Conservation (phyloP, 257 asterid genomes). For the Henckelia pumila region DNA sequence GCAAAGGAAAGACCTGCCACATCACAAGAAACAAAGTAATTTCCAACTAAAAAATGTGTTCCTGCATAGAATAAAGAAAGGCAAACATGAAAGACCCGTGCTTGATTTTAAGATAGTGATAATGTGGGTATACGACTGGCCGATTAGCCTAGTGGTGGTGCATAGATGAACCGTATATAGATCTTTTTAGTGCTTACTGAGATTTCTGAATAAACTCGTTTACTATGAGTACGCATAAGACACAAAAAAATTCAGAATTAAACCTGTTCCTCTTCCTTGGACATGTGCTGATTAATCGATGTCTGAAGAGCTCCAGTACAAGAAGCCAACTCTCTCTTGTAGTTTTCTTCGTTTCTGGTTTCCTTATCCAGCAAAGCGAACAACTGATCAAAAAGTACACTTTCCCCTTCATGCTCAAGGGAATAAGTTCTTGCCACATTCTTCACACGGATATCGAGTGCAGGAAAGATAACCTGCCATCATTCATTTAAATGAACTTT, state of each 20-base stretch:
- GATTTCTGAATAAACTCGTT: constrained; percentile 15
- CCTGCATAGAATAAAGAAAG: neutral
- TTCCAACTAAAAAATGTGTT: neutral
- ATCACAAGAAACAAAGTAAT: constrained; percentile 13
- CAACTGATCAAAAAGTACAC: constrained; percentile 89
- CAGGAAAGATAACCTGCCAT: constrained; percentile 70
- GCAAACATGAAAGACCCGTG: no score
- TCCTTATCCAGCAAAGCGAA: constrained; percentile 68
- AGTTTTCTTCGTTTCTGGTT: constrained; percentile 64
- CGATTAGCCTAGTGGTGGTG: neutral
- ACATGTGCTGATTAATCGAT: constrained; percentile 98
- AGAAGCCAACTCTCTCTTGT: constrained; percentile 89
- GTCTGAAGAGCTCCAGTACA: constrained; percentile 96
- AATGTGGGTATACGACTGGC: neutral
- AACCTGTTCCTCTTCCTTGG: constrained; percentile 99
- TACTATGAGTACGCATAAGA: constrained; percentile 4
- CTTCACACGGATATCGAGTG: constrained; percentile 97
- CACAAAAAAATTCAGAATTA: constrained; percentile 16
- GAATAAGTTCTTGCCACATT: constrained; percentile 98
- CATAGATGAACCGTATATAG: no score
- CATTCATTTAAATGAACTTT: neutral
- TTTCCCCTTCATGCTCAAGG: constrained; percentile 98
- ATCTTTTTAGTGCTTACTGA: neutral
- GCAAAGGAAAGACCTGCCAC: constrained; percentile 81
- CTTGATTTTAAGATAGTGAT: neutral